A percentile compares a stretch with the other conserved stretches of the same genome.
phyloP scores from a whole-genome alignment of 495 filamentous ascomycete species.

The Annulohypoxylon nitens region DNA sequence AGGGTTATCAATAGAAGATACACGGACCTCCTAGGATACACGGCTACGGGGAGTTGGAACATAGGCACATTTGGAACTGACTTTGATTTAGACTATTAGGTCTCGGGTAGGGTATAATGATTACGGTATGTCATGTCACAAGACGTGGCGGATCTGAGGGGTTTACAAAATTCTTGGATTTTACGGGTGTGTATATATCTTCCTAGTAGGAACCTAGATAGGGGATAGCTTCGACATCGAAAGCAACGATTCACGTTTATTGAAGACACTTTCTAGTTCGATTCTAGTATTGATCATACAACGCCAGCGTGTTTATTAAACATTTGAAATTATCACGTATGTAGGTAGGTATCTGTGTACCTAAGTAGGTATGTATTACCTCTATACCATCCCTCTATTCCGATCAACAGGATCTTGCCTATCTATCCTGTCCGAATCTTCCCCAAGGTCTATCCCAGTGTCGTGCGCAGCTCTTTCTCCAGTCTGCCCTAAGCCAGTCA shows the following conservation, averaged over 20 bases:
- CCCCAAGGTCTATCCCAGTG: neutral
- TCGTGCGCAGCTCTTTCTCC: neutral
- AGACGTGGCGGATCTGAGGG: neutral
- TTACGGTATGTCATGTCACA: neutral
- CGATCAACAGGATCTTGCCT: neutral
- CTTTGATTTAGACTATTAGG: slow-evolving; percentile 22
- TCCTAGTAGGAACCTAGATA: neutral
- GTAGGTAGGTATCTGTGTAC: neutral
- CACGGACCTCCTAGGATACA: neutral
- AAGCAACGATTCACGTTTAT: neutral
- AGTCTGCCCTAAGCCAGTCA: neutral
- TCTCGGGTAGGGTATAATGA: slow-evolving; percentile 8
- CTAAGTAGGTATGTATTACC: neutral
- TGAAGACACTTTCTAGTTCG: neutral
- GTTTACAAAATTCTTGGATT: neutral
- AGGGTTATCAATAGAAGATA: neutral
- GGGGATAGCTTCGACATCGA: neutral
- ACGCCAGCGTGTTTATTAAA: neutral
- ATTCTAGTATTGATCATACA: neutral
- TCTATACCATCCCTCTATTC: neutral
- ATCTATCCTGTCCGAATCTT: neutral
- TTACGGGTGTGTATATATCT: neutral
- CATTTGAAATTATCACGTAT: neutral
- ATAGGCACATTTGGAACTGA: neutral
- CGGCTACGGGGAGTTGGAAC: slow-evolving; percentile 12